Conservation (phyloP, 192 early-diverging fungal species). For the Entomortierella chlamydospora region DNA sequence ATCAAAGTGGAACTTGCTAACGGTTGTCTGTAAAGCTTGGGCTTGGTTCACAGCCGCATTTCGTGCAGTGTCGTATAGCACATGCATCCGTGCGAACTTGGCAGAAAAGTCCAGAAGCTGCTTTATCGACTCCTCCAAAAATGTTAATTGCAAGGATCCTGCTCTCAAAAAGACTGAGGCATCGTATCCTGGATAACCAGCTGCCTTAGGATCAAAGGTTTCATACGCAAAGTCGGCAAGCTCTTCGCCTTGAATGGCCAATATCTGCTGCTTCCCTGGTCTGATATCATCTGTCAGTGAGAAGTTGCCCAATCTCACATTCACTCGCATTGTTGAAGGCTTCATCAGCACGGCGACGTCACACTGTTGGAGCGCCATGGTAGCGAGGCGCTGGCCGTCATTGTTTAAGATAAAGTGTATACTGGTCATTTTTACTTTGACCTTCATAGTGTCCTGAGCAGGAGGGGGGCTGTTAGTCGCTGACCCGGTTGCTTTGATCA, state of each 20-base stretch:
- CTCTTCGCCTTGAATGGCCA: conserved; percentile 89
- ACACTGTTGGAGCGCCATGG: conserved; percentile 76
- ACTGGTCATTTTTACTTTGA: conserved; percentile 80
- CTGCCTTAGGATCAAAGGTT: conserved; percentile 70
- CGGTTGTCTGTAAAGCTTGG: conserved; percentile 79
- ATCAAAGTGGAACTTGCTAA: conserved; percentile 87
- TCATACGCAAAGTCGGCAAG: conserved; percentile 91
- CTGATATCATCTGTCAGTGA: conserved; percentile 72
- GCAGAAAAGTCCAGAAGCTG: conserved; percentile 82
- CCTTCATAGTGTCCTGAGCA: conserved; percentile 71
- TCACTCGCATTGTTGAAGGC: conserved; percentile 67
- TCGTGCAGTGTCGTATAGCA: conserved; percentile 88
- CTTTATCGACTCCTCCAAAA: conserved; percentile 78
- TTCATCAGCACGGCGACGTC: conserved; percentile 76
- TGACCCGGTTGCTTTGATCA: neutral
- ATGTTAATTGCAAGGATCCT: conserved; percentile 85
- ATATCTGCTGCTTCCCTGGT: conserved; percentile 63
- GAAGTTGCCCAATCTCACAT: conserved; percentile 79
- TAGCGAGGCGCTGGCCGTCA: conserved; percentile 81
- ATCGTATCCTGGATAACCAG: conserved; percentile 88
- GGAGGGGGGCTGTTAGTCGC: conserved; percentile 14
- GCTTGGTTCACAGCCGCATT: conserved; percentile 84
- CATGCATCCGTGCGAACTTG: conserved; percentile 91
- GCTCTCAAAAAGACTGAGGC: conserved; percentile 77
- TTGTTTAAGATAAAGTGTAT: conserved; percentile 87